Conservation (phyloP, 805 yeast species). For the Citeromyces matritensis region DNA sequence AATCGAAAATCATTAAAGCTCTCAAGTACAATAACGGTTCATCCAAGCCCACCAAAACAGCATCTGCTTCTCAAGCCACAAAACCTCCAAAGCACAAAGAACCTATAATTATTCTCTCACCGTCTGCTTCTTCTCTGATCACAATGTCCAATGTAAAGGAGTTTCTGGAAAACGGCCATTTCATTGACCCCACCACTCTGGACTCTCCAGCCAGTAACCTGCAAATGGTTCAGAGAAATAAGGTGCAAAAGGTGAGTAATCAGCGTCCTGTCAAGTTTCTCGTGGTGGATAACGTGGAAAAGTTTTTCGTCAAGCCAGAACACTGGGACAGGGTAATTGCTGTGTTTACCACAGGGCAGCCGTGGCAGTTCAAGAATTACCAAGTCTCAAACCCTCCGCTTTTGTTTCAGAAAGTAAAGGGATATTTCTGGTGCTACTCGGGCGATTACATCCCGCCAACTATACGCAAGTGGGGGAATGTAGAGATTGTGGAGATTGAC, state of each 20-base stretch:
- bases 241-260: constrained; percentile 24
- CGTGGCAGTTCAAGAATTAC: constrained; percentile 90
- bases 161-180: constrained; percentile 61
- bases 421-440: constrained; percentile 61
- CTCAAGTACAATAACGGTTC: constrained; percentile 4
- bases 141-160: constrained; percentile 51
- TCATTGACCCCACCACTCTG: constrained; percentile 34
- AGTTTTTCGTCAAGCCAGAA: constrained; percentile 82
- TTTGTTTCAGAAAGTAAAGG: constrained; percentile 72
- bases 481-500: constrained; percentile 62
- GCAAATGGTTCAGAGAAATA: constrained; percentile 37
- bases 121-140: constrained; percentile 62
- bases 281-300: constrained; percentile 79
- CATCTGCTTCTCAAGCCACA: background rate
- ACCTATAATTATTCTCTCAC: constrained; percentile 66
- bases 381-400: constrained; percentile 69
- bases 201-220: constrained; percentile 19
- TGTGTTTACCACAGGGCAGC: constrained; percentile 90
- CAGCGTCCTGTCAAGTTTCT: constrained; percentile 46
- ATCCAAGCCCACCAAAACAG: constrained; percentile 2
- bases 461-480: constrained; percentile 72
- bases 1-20: constrained; percentile 33
- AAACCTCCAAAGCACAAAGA: constrained; percentile 18
- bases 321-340: constrained; percentile 97
- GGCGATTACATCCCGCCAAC: constrained; percentile 71